Conservation (phyloP, 148 eudicot species). For the Rhododendron williamsianum region DNA sequence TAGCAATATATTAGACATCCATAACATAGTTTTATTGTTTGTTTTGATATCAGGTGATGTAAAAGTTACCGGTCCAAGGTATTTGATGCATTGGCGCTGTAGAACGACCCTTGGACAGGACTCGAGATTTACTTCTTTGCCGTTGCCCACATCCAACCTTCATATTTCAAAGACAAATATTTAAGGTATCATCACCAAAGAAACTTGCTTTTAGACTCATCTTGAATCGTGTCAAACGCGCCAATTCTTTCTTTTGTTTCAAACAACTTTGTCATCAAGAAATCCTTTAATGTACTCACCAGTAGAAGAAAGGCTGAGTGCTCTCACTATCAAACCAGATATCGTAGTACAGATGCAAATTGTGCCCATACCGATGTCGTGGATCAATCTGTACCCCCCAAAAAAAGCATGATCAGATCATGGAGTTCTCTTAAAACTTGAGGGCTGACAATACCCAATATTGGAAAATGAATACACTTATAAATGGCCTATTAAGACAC, state of each 20-base stretch:
- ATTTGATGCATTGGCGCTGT: conserved; percentile 81
- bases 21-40: neutral
- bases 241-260: neutral
- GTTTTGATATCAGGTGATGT: neutral
- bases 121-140: conserved; percentile 70
- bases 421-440: neutral
- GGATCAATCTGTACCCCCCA: conserved; percentile 67
- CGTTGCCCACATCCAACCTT: conserved; percentile 92
- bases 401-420: conserved; percentile 3
- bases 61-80: conserved; percentile 71
- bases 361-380: conserved; percentile 96
- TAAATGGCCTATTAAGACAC: neutral
- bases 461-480: neutral
- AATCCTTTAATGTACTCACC: conserved; percentile 34
- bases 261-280: neutral
- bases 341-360: conserved; percentile 81
- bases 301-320: conserved; percentile 92
- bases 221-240: neutral
- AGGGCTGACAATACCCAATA: neutral
- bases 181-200: neutral
- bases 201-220: neutral
- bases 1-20: neutral
- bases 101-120: conserved; percentile 57
- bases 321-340: conserved; percentile 86
- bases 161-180: conserved; percentile 8